Percentiles rank a stretch among this genome's conserved stretches.
These are phyloP conservation scores for Aegle marmelos DNA, from an alignment of 345 rosid species.

Conservation along the genomic window DNA sequence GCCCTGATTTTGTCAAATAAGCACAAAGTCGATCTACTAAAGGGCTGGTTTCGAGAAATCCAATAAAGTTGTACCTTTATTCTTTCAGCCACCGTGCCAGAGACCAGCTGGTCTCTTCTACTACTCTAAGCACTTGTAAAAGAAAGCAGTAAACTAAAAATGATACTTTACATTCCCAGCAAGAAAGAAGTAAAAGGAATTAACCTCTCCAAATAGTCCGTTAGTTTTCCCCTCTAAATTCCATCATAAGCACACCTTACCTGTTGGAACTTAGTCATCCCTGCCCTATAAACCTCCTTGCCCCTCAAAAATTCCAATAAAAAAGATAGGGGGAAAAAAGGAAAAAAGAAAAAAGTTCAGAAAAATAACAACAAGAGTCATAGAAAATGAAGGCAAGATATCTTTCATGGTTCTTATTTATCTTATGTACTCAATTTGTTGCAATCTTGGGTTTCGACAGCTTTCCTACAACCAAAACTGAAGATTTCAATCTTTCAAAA, in stretches of 20 bases:
- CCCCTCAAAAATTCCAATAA: neutral
- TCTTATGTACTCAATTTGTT: slow-evolving; percentile 16
- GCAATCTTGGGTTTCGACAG: slow-evolving; percentile 10
- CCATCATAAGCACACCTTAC: neutral
- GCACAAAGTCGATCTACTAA: neutral
- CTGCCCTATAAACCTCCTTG: neutral
- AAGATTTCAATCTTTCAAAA: slow-evolving; percentile 12
- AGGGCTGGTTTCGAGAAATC: neutral
- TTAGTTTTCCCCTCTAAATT: neutral
- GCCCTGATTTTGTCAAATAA: neutral
- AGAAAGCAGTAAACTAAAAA: neutral
- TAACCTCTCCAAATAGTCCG: neutral
- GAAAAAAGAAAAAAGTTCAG: neutral
- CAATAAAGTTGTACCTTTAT: neutral
- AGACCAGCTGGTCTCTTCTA: neutral
- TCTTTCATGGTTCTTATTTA: slow-evolving; percentile 17
- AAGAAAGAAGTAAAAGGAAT: neutral
- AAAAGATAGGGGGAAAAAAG: neutral
- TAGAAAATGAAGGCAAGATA: slow-evolving; percentile 17
- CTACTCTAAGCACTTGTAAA: neutral
- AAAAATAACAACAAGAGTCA: no score
- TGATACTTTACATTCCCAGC: neutral
- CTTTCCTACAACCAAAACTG: neutral
- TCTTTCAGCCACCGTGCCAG: neutral
- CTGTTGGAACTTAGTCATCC: neutral